Evolutionary conservation across 805 yeast genomes (phyloP).

Genomic region (Yamadazyma takamatsuzukensis): DNA sequence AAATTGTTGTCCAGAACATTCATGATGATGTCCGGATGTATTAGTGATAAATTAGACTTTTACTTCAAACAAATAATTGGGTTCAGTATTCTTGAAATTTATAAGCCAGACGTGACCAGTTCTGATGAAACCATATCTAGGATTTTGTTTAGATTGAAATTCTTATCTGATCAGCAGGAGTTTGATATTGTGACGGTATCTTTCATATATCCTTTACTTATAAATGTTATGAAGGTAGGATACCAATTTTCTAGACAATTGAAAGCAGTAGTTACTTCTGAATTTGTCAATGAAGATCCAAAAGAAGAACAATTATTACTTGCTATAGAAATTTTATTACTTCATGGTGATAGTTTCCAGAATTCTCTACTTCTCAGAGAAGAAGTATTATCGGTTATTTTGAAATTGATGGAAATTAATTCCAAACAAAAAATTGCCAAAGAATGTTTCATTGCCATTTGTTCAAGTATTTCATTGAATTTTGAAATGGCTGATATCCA

Average conservation of each 20-base stretch:
- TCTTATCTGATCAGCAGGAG: constrained; percentile 68
- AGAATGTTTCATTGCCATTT: constrained; percentile 74
- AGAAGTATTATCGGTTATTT: constrained; percentile 55
- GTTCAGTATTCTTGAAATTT: constrained; percentile 62
- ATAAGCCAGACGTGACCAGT: constrained; percentile 43
- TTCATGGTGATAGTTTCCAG: constrained; percentile 66
- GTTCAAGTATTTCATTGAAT: constrained; percentile 70
- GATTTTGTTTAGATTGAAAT: constrained; percentile 70
- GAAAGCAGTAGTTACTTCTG: constrained; percentile 52
- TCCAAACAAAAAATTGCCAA: constrained; percentile 77
- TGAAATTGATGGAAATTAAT: constrained; percentile 68
- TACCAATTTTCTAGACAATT: constrained; percentile 49
- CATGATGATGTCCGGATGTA: constrained; percentile 7
- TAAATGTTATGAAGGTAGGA: constrained; percentile 65
- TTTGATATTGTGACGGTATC: constrained; percentile 66
- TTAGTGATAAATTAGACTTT: constrained; percentile 8
- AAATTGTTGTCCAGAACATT: constrained; percentile 25
- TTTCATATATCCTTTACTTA: constrained; percentile 72
- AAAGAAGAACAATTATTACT: constrained; percentile 82
- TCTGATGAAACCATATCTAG: constrained; percentile 56
- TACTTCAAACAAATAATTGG: constrained; percentile 42
- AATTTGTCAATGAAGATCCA: constrained; percentile 77
- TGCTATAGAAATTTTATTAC: constrained; percentile 69
- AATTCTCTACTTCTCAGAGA: constrained; percentile 67
- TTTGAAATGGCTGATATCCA: constrained; percentile 54